Evolutionary conservation across 2,329 filamentous ascomycete species (phyloP).

Genomic region (Colletotrichum brevisporum): DNA sequence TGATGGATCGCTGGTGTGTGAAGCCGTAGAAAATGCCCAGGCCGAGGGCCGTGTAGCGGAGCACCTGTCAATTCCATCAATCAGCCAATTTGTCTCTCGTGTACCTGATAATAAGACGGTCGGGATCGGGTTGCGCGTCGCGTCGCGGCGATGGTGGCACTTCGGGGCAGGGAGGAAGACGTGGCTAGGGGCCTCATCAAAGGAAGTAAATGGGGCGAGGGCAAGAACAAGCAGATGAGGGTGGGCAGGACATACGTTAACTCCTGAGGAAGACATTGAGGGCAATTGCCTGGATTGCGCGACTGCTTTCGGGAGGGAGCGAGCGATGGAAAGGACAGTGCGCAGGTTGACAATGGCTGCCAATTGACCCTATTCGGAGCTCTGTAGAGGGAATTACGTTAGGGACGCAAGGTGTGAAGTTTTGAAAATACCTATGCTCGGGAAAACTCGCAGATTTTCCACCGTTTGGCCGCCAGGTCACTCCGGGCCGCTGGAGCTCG

Average conservation of each 20-base stretch:
- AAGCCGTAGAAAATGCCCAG: constrained; percentile 96
- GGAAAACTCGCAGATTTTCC: constrained; percentile 65
- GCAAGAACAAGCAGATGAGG: constrained; percentile 14
- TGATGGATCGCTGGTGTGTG: constrained; percentile 90
- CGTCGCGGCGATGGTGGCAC: constrained; percentile 29
- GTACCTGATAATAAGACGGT: not conserved
- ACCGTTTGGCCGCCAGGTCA: constrained; percentile 38
- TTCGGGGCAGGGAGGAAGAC: constrained; percentile 31
- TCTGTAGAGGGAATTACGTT: constrained; percentile 57
- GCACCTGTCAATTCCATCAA: constrained; percentile 74
- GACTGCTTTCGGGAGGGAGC: constrained; percentile 54
- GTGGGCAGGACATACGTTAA: constrained; percentile 70
- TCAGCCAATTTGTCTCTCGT: constrained; percentile 43
- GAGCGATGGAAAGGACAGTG: constrained; percentile 52
- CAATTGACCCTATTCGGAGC: constrained; percentile 60
- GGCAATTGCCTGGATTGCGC: constrained; percentile 59
- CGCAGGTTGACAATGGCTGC: constrained; percentile 56
- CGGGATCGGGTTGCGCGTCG: constrained; percentile 8
- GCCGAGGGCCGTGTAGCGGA: constrained; percentile 95
- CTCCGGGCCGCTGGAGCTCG: constrained; percentile 48
- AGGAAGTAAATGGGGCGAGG: constrained; percentile 15
- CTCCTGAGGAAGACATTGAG: constrained; percentile 77
- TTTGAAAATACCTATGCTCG: constrained; percentile 56
- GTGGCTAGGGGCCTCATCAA: constrained; percentile 22
- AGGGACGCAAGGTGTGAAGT: constrained; percentile 54